Conservation (phyloP, 1,139 yeast genomes). For the Kodamaea alishanica region DNA sequence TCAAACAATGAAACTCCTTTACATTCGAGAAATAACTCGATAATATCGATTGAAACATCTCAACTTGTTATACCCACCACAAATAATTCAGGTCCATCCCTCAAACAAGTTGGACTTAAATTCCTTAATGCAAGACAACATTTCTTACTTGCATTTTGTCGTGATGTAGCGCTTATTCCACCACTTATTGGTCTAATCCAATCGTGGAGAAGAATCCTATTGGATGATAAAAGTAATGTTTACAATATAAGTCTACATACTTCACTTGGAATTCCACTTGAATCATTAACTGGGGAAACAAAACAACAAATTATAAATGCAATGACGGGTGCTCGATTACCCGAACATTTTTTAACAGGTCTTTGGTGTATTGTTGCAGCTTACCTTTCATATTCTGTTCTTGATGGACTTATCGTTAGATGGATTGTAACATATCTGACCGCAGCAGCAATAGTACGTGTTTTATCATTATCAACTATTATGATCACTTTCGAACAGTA, state of each 20-base stretch:
- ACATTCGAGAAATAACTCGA: conserved; percentile 9
- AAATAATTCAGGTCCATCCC: conserved; percentile 25
- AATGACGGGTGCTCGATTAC: conserved; percentile 55
- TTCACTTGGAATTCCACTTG: conserved; percentile 6
- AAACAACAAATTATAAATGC: conserved; percentile 16
- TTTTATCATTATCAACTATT: conserved; percentile 75
- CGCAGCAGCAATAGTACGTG: conserved; percentile 81
- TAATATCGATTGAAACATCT: conserved; percentile 2
- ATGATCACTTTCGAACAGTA: conserved; percentile 69
- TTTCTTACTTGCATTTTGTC: conserved; percentile 63
- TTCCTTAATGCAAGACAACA: conserved; percentile 75
- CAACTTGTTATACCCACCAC: conserved; percentile 5
- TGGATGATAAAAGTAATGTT: conserved; percentile 13
- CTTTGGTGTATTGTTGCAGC: conserved; percentile 86
- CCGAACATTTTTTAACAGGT: conserved; percentile 69
- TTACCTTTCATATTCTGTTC: conserved; percentile 74
- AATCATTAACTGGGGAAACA: conserved; percentile 7
- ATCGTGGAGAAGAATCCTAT: conserved; percentile 49
- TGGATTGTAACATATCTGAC: conserved; percentile 92
- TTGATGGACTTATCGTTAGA: conserved; percentile 86
- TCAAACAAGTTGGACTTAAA: conserved; percentile 58
- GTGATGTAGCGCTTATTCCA: conserved; percentile 70
- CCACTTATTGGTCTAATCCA: conserved; percentile 55
- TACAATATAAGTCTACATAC: conserved; percentile 9
- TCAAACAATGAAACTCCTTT: not conserved